Evolutionary conservation across 768 basidiomycete species (phyloP), one percentile per base, ranked within the genome.

Genomic region (Podaxis sp.): DNA sequence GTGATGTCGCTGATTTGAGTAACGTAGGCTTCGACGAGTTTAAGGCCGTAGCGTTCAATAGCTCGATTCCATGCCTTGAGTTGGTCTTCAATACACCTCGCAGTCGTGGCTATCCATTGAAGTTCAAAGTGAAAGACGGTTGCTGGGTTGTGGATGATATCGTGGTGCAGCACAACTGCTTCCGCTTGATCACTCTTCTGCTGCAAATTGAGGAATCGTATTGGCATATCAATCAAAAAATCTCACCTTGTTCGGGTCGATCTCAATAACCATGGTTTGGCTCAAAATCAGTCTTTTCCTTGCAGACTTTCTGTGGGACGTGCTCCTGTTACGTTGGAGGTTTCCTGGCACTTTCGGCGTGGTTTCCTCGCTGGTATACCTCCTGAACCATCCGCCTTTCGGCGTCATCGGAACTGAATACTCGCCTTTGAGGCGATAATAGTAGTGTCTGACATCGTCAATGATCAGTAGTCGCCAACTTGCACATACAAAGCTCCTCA

Each of bases 91-190:
- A 98, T 90, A 63, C 88, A 89, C 21, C 91, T 85, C 23, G 95
- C 93, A 0, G 94, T 95, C 1, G 95, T 90, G 2, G 93, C 95
- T 42, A 98, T 89, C 96, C 97, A 99, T 63, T 96, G 92, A 28
- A 99, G 79, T 72, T 99, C 95, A 67, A 98, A 95, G 72, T 98
- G 96, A 75, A 97, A 97, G 61, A 91, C 92, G 28, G 90, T 96
- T n/a, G 80, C 84, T 0, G 93, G 91, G 68, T 98, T 98, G 72
- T 98, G 96, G 55, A 96, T 90, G 59, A 97, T 85, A 73, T 98
- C 97, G 72, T 95, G 87, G 70, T 98, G 95, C 25, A 98, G 78
- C 32, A 95, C 82, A 16, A 92, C 90, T 2, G 87, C 83, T 73
- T 97, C 95, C 0, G 93, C 91, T 66, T 93, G 89, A 71, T 92